Base-by-base conservation (phyloP, 768 basidiomycete genomes). In the Baorangia bicolor region DNA sequence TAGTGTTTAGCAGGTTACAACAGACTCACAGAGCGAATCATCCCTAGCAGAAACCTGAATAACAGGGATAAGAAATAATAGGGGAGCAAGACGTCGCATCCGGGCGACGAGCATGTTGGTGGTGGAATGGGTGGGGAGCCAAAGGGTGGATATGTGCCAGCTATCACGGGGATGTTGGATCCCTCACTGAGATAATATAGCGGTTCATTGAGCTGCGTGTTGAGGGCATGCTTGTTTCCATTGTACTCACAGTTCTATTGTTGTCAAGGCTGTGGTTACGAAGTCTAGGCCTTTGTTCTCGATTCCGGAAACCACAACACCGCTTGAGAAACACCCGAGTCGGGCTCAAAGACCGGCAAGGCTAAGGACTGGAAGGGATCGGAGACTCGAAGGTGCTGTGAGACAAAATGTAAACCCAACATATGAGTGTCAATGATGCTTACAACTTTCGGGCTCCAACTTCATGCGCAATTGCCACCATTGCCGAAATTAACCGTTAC, bases 81-180 rank as follows among this genome's bases (percentile, higher is more conserved):
- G 64, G 59, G 77, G 63, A 62, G 75, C 40, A 58, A 76, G 58
- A 63, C 74, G 81, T 84, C 87, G 88, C 88, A 82, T 69, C 87
- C 87, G 68, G 88, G 87, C 88, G 87, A 88, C 83, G 65, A 81
- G 73, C 86, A 88, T 87, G 76, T 58, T 45, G 55, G 57, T 45
- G 55, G 57, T 53, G 58, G 57, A 61, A 62, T 27, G 49, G 56
- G 51, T 46, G 30, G 46, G 41, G 54, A 58, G 49, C 25, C 27
- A 53, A 56, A 49, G 57, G 56, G 44, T 51, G 58, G 57, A 61
- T 58, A 66, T 64, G 64, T 55, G 56, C 62, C 69, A 70, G 64
- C 63, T 51, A 72, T 69, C 66, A 61, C 62, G 42, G 53, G 58
- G 47, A 61, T 48, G 53, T 25, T 44, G 37, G n/a, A 31, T n/a